These are phyloP conservation scores for Ophiosphaerella herpotricha DNA, from an alignment of 2,329 filamentous ascomycete species.

Conservation along the genomic window DNA sequence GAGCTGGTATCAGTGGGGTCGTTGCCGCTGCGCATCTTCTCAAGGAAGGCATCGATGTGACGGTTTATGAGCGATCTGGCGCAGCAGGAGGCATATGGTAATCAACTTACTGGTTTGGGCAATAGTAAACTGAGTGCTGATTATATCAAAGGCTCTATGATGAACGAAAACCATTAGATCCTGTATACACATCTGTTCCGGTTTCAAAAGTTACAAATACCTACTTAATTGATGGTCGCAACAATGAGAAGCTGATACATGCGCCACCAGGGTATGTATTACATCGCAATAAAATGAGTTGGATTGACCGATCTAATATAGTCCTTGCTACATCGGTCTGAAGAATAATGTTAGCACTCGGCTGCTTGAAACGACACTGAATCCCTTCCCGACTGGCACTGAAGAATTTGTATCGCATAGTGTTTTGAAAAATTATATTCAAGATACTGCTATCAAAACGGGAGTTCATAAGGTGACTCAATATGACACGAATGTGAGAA, in stretches of 20 bases:
- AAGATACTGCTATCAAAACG: conserved; percentile 58
- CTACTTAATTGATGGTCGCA: conserved; percentile 17
- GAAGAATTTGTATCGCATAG: conserved; percentile 63
- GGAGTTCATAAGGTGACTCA: conserved; percentile 57
- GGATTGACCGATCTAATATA: conserved; percentile 23
- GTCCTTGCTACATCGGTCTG: conserved; percentile 58
- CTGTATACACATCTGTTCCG: conserved; percentile 49
- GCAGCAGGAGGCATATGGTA: conserved; percentile 63
- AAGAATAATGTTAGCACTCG: conserved; percentile 60
- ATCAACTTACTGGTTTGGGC: conserved; percentile 7
- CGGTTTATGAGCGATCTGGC: conserved; percentile 59
- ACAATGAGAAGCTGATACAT: conserved; percentile 37
- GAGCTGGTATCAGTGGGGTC: conserved; percentile 45
- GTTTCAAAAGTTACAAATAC: conserved; percentile 24
- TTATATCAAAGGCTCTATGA: conserved; percentile 51
- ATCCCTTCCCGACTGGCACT: conserved; percentile 63
- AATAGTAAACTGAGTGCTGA: background rate
- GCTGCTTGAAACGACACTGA: conserved; percentile 55
- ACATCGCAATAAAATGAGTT: accelerated
- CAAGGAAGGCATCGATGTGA: conserved; percentile 51
- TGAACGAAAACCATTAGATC: conserved; percentile 54
- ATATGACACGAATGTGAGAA: conserved; percentile 65
- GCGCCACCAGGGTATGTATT: conserved; percentile 57
- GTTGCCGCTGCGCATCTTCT: conserved; percentile 42
- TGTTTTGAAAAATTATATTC: conserved; percentile 64